Evolutionary conservation across 2,329 filamentous ascomycete species (phyloP), one percentile per base, ranked within the genome.

Genomic region (Apiospora marii): DNA sequence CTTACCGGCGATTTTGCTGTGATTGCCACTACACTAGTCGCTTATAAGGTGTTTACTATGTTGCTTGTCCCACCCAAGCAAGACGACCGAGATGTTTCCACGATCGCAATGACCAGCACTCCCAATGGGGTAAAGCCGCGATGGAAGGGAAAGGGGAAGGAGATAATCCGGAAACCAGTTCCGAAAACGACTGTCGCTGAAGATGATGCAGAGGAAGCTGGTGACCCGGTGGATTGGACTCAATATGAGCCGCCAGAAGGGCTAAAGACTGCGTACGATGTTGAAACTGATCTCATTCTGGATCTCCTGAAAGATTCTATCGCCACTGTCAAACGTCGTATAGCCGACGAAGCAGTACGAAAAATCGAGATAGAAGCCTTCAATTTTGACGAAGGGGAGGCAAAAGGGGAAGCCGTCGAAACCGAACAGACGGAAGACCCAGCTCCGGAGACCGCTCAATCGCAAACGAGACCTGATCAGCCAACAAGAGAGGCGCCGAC

Each of bases 261-360:
- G 0, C 77, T 90, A 8, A 79, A 72, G 5, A 80, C 83, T 43
- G 76, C 80, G 0, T 81, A 83, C 22, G 82, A 83, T 49, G 75
- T 82, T 70, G 81, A 81, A 0, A 83, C 84, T 2, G 81, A 84
- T 4, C 78, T 85, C 10, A 78, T 89, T 1, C 74, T 80, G 4
- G 80, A 83, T 8, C 75, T 90, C 22, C 75, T 89, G 13, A 75
- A 79, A 19, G 77, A 82, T 1, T 88, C 88, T 2, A 82, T 89
- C 24, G 82, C 84, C 6, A 87, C 82, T 27, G 78, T 90, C 16
- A 82, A 83, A 74, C 74, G 77, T 4, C 82, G 84, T 41, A 82
- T 84, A 72, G 74, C 72, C 43, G 81, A 81, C 67, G 79, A 79
- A 51, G 75, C 82, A 69, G 77, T 75, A 74, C 80, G 74, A 64